Conservation (phyloP, 2,329 filamentous ascomycete genomes). For the Epichloe glyceriae region DNA sequence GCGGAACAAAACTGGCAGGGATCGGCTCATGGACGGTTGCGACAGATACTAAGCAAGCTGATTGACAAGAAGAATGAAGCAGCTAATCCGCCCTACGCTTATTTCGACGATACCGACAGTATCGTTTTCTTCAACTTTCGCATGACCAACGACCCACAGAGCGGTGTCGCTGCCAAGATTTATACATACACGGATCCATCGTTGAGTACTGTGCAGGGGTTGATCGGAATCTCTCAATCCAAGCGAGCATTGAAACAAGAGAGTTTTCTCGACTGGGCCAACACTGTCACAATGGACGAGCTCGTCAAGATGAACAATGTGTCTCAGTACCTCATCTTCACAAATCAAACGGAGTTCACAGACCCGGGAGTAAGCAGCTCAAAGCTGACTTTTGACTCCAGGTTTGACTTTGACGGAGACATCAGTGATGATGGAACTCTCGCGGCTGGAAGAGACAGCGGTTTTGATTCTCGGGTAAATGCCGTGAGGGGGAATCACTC, state of each 20-base stretch:
- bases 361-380: too few species aligned
- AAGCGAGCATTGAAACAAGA: background rate
- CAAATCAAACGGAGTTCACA: background rate
- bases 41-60: rapidly evolving
- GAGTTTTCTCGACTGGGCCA: background rate
- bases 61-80: too few species aligned
- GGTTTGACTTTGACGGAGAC: too few species aligned
- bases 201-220: background rate
- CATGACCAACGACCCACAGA: background rate
- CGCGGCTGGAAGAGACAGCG: too few species aligned
- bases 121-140: background rate
- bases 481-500: too few species aligned
- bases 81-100: too few species aligned
- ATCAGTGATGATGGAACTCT: too few species aligned
- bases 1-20: background rate
- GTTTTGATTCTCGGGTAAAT: too few species aligned
- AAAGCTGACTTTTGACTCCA: too few species aligned
- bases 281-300: background rate
- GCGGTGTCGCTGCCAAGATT: background rate
- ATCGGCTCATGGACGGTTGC: background rate
- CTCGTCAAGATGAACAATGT: background rate
- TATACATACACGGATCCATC: background rate
- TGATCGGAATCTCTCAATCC: background rate
- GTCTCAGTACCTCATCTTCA: background rate
- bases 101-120: background rate